Evolutionary conservation across 352 stramenopile genomes (phyloP).

Genomic region (Globisporangium ultimum): DNA sequence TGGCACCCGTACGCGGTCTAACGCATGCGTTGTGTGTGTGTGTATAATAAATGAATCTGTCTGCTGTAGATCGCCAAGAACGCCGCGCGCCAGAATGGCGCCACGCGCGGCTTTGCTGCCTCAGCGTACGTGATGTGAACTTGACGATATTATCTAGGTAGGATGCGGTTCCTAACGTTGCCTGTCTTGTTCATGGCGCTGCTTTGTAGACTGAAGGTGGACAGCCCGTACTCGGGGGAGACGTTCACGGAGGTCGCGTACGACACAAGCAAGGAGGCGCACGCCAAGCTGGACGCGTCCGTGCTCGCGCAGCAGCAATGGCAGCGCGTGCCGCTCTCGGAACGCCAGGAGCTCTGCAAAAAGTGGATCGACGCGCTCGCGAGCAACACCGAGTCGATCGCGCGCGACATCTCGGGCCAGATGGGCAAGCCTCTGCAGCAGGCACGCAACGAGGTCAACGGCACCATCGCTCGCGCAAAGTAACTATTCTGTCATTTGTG

Average conservation of each 20-base stretch:
- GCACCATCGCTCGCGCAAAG: constrained; percentile 63
- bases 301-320: constrained; percentile 58
- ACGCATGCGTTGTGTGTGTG: neutral
- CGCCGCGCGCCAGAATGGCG: constrained; percentile 3
- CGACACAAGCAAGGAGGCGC: constrained; percentile 47
- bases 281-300: constrained; percentile 54
- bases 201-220: constrained; percentile 44
- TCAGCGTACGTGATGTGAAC: constrained; percentile 5
- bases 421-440: constrained; percentile 85
- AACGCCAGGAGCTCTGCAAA: constrained; percentile 57
- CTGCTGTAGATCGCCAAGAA: constrained; percentile 9
- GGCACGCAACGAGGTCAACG: constrained; percentile 70
- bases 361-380: constrained; percentile 66
- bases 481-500: constrained; percentile 13
- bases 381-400: constrained; percentile 55
- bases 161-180: neutral
- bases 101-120: constrained; percentile 6
- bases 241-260: constrained; percentile 58
- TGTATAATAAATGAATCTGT: neutral
- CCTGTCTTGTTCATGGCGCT: neutral
- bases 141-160: neutral
- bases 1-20: too few species aligned
- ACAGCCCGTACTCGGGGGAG: constrained; percentile 77
- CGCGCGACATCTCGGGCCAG: constrained; percentile 72
- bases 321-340: constrained; percentile 45